Conservation (phyloP, 495 filamentous ascomycete genomes). For the Podospora comata region DNA sequence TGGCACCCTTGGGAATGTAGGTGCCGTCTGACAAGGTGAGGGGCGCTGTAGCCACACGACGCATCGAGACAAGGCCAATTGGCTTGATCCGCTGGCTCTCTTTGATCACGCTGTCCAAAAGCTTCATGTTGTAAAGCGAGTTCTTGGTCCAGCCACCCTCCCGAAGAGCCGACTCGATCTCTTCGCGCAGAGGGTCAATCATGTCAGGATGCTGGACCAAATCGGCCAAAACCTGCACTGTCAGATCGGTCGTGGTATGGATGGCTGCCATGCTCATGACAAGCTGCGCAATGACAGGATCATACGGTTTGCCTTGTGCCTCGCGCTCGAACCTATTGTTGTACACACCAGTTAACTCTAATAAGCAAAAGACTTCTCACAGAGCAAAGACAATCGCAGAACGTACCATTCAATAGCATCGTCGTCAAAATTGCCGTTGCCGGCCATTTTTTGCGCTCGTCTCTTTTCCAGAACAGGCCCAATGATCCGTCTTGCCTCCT, state of each 20-base stretch:
- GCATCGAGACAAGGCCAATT: slow-evolving; percentile 34
- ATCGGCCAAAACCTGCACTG: slow-evolving; percentile 37
- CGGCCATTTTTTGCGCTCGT: slow-evolving; percentile 19
- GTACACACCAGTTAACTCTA: neutral
- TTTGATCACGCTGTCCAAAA: slow-evolving; percentile 52
- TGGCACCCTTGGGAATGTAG: slow-evolving; percentile 49
- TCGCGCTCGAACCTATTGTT: slow-evolving; percentile 25
- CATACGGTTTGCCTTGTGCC: slow-evolving; percentile 28
- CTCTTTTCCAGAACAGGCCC: slow-evolving; percentile 31
- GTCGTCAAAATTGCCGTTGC: slow-evolving; percentile 20
- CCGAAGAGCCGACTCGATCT: slow-evolving; percentile 34
- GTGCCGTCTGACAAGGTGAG: slow-evolving; percentile 48
- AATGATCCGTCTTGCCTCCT: slow-evolving; percentile 28
- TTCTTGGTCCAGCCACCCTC: slow-evolving; percentile 45
- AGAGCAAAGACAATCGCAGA: neutral
- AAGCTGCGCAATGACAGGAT: slow-evolving; percentile 31
- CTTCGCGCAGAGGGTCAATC: slow-evolving; percentile 35
- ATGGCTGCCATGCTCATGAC: slow-evolving; percentile 30
- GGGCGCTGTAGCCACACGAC: slow-evolving; percentile 38
- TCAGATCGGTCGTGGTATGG: slow-evolving; percentile 40
- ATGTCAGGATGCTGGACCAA: slow-evolving; percentile 38
- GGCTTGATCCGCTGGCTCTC: slow-evolving; percentile 46
- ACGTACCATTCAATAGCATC: slow-evolving; percentile 38
- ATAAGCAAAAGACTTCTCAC: neutral
- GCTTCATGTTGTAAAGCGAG: slow-evolving; percentile 50